Percentiles rank a stretch among this genome's conserved stretches.
Evolutionary conservation across 2,329 filamentous ascomycete genomes (phyloP).

Genomic region (Colletotrichum simmondsii): DNA sequence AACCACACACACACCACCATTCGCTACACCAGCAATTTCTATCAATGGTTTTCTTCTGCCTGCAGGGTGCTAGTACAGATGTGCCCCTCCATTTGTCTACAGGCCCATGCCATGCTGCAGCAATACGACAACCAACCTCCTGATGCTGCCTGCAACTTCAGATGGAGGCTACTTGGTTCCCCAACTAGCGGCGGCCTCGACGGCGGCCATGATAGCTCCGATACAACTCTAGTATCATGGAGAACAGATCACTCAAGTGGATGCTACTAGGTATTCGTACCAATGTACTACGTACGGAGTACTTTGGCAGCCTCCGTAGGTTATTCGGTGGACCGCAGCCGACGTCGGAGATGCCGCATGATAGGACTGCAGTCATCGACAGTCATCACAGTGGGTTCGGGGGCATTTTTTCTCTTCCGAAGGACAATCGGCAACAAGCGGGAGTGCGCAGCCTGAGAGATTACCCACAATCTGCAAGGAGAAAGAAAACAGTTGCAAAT

Average conservation of each 20-base stretch:
- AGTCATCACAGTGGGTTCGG: conserved; percentile 16
- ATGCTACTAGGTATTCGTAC: neutral
- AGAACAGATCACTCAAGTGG: neutral
- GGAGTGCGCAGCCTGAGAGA: neutral
- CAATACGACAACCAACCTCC: neutral
- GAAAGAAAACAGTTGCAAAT: conserved; percentile 12
- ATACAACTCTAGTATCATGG: neutral
- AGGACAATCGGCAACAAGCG: neutral
- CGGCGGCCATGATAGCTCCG: neutral
- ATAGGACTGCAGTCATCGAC: conserved; percentile 1
- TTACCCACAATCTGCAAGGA: conserved; percentile 15
- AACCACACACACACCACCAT: conserved; percentile 5
- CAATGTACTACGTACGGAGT: neutral
- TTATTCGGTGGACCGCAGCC: conserved; percentile 28
- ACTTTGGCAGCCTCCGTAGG: neutral
- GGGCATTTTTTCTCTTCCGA: neutral
- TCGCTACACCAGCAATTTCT: neutral
- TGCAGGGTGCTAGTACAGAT: conserved; percentile 1
- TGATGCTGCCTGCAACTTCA: neutral
- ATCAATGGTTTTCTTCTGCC: conserved; percentile 1
- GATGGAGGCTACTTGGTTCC: neutral
- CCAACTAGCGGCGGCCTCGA: neutral
- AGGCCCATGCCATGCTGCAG: neutral
- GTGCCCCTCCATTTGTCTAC: neutral
- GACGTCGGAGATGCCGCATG: conserved; percentile 24